Percentiles rank a stretch among this genome's conserved stretches.
Conservation (phyloP, 1,284 basidiomycete species). For the Psilocybe mexicana region DNA sequence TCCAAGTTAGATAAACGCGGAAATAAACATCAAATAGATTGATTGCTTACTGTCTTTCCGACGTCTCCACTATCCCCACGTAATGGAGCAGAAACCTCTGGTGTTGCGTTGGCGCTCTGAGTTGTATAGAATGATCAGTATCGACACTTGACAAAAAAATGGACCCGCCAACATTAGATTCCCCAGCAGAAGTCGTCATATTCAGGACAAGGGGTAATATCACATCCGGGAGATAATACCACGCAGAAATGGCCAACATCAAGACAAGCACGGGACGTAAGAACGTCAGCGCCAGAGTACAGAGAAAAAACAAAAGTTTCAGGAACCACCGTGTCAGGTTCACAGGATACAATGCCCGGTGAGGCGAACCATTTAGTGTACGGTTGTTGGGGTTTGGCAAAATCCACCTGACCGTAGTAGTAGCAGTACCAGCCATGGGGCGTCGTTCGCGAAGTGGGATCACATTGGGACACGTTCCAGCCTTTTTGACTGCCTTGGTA, state of each 20-base stretch:
- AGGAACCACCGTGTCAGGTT: neutral
- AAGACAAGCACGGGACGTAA: neutral
- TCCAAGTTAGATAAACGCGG: no score
- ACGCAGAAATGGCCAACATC: neutral
- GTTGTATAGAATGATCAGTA: no score
- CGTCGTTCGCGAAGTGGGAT: neutral
- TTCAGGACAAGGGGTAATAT: neutral
- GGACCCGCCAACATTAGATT: neutral
- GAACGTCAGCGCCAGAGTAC: neutral
- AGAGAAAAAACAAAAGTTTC: neutral
- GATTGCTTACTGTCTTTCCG: no score
- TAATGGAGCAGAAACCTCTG: no score
- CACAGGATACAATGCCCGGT: neutral
- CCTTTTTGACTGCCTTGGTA: neutral
- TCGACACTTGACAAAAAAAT: neutral
- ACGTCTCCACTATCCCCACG: no score
- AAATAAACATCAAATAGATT: no score
- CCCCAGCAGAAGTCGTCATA: neutral
- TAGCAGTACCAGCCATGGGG: neutral
- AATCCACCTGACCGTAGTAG: neutral
- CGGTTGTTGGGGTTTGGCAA: neutral
- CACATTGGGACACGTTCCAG: neutral
- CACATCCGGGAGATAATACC: slow-evolving; percentile 1
- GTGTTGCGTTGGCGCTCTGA: no score
- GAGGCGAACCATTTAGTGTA: neutral